Base-by-base conservation (phyloP, 331 rosid species). In the Acacia pycnantha region DNA sequence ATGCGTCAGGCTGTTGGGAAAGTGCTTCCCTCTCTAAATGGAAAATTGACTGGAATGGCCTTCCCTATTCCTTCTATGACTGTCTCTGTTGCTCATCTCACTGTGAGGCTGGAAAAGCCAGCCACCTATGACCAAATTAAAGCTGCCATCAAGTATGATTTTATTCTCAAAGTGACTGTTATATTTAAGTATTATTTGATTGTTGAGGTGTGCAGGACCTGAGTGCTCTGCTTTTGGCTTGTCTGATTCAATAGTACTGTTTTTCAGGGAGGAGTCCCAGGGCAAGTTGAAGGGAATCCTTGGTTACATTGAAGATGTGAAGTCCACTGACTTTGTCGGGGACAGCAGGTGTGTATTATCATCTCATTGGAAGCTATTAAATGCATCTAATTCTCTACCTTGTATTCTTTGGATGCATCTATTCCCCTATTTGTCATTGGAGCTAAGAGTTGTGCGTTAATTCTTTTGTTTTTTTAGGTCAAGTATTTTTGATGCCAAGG, bases 1-100 rank as follows among this genome's bases (percentile, higher is more conserved):
- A 31, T 50, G 56, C n/a, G 2, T 51, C 11, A 95, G 99, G 99
- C 99, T 79, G 97, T 95, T 77, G 99, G 99, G 18, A 95, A 95
- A 88, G 99, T 95, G 84, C 97, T 95, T 73, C 99, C 99, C 11
- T 92, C 93, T 72, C 91, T 95, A 51, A 93, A 93, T 82, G 99
- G 99, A 56, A 95, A 91, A 85, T 98, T 95, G 64, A 95, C 99
- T 53, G 99, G 97, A 82, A 92, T 93, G 99, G 97, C 98, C 29
- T 93, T 95, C 88, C 98, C 98, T 29, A 97, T 93, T 31, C 98
- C 99, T 59, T 91, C 98, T 47, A 87, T 97, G 44, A 91, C 92
- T 85, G 99, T 95, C 26, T 95, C 99, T 81, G 98, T 93, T 1
- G 98, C 91, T 76, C 98, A 93, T 85, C 82, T 95, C 58, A 95